phyloP scores from a whole-genome alignment of 1,284 basidiomycete genomes.

The Meripilus lineatus region DNA sequence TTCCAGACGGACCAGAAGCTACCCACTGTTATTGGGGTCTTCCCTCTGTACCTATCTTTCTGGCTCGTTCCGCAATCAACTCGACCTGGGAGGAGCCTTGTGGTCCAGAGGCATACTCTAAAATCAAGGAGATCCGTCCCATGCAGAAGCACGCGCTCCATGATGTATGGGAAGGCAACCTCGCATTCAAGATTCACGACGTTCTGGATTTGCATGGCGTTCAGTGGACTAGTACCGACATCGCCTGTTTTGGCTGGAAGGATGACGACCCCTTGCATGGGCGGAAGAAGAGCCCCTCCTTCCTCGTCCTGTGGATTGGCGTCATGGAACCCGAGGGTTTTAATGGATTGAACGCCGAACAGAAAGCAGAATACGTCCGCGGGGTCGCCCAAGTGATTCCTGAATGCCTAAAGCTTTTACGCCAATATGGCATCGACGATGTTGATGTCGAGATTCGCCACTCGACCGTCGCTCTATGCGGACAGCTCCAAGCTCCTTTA shows the following conservation, averaged over 20 bases:
- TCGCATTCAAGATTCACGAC: constrained; percentile 5
- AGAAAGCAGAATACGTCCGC: too few relatives aligned
- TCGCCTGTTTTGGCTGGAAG: constrained; percentile 84
- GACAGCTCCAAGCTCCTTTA: too few relatives aligned
- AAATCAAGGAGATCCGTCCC: constrained; percentile 21
- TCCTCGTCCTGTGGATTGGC: neutral
- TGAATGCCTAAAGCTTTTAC: neutral
- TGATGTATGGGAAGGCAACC: too few relatives aligned
- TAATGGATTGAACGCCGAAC: too few relatives aligned
- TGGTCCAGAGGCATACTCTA: constrained; percentile 24
- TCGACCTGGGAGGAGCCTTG: constrained; percentile 24
- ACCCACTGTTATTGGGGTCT: neutral
- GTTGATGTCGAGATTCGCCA: constrained; percentile 1
- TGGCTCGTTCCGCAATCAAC: too few relatives aligned
- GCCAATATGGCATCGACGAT: neutral
- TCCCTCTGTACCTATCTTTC: neutral
- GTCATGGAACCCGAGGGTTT: too few relatives aligned
- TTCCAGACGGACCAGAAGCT: too few relatives aligned
- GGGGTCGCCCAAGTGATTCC: neutral
- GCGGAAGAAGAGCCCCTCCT: neutral
- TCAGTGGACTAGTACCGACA: constrained; percentile 54
- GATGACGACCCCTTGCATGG: too few relatives aligned
- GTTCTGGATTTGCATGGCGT: constrained; percentile 36
- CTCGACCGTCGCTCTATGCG: neutral
- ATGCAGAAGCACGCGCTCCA: too few relatives aligned